Base-by-base conservation (phyloP, 2,329 filamentous ascomycete species). In the Aspergillus piperis region DNA sequence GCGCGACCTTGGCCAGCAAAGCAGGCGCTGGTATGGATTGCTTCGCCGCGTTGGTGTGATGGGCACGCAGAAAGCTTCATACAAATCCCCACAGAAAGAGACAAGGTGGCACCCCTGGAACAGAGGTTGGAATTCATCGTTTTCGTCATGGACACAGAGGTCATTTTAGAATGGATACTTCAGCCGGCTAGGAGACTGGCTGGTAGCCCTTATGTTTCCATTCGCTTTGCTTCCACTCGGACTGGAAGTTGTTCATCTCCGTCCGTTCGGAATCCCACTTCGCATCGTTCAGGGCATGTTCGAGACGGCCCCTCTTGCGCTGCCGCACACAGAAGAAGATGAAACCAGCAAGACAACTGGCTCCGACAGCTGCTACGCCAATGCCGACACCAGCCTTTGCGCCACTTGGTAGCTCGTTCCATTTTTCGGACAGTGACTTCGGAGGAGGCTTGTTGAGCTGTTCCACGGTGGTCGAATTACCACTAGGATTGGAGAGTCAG, bases 391-490 rank as follows among this genome's bases (percentile, higher is more conserved):
- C 82, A 55, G 81, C 78, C 63, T 84, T 82, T 55, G 80, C 81
- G 15, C 74, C 79, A 0, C 71, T 64, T 2, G 80, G 75, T 1
- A 85, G 75, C 19, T 77, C 72, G 23, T 68, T 70, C 78, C 78
- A 81, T 63, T 77, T 79, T 61, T 80, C 70, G 13, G 74, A 54
- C 10, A 78, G 25, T 2, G 74, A 68, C 64, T 78, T 70, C 38
- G 66, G 32, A 21, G 71, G 70, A 13, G 72, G 66, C 51, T 78
- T 74, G 68, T 74, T 72, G 42, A 78, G 62, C 53, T 75, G 68
- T 1, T 70, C 58, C 11, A 63, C 63, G 54, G 90, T 82, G 4
- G 84, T 81, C 7, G 79, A 78, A 65, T 86, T 86, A 67, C 96
- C 90, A 57, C 95, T 86, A 4, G 21, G 69, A 83, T 50, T 21